Evolutionary conservation across 2,329 filamentous ascomycete genomes (phyloP).

Genomic region (Penicillium sp.): DNA sequence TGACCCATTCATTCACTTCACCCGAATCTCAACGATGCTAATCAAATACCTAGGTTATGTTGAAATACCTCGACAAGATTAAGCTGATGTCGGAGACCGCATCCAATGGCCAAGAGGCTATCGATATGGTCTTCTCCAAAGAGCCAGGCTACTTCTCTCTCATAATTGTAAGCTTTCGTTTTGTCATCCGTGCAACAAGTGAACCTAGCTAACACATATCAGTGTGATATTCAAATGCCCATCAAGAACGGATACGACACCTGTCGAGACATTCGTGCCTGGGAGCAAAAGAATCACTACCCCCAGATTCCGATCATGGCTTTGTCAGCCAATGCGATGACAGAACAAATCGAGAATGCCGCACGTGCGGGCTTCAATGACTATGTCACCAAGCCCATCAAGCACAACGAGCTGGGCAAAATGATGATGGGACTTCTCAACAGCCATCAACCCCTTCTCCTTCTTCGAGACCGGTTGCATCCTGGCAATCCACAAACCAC

Average conservation of each 20-base stretch:
- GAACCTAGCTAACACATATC: constrained; percentile 5
- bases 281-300: constrained; percentile 48
- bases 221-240: constrained; percentile 54
- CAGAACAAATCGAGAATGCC: constrained; percentile 49
- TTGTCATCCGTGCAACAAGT: not conserved
- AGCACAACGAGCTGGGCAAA: constrained; percentile 49
- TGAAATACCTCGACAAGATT: constrained; percentile 50
- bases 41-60: constrained; percentile 42
- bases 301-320: constrained; percentile 51
- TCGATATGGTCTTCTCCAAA: constrained; percentile 49
- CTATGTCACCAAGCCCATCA: constrained; percentile 52
- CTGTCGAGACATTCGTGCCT: constrained; percentile 47
- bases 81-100: constrained; percentile 48
- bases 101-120: constrained; percentile 48
- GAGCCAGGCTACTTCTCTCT: constrained; percentile 50
- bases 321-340: constrained; percentile 52
- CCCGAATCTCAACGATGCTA: constrained; percentile 6
- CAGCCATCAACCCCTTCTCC: constrained; percentile 41
- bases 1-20: constrained; percentile 5
- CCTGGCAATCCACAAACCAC: constrained; percentile 19
- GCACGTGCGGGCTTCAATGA: constrained; percentile 50
- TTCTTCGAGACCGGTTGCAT: constrained; percentile 42
- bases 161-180: constrained; percentile 43
- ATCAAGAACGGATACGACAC: constrained; percentile 52
- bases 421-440: constrained; percentile 52